Evolutionary conservation across 2,329 filamentous ascomycete genomes (phyloP).

Genomic region (Cercospora sp.): DNA sequence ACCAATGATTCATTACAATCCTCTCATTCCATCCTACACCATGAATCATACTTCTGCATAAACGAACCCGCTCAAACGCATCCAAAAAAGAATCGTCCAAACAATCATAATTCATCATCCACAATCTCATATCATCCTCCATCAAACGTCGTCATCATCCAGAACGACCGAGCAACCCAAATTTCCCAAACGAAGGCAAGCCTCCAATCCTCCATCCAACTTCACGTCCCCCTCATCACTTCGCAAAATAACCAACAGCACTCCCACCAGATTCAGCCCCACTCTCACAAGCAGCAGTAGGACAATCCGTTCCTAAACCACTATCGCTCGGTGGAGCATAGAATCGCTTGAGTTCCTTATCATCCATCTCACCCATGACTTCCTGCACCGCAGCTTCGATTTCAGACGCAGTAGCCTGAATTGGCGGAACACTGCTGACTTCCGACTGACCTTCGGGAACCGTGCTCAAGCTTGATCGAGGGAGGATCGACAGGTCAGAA

Average conservation of each 20-base stretch:
- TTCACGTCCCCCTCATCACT: background rate
- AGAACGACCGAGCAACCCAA: background rate
- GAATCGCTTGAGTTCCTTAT: conserved; percentile 25
- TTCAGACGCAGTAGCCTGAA: conserved; percentile 22
- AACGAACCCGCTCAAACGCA: background rate
- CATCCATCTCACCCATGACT: conserved; percentile 25
- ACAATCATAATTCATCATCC: background rate
- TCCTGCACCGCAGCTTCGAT: conserved; percentile 23
- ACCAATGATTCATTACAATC: background rate
- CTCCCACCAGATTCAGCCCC: background rate
- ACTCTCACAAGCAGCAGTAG: conserved; percentile 31
- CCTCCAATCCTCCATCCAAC: background rate
- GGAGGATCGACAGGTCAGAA: conserved; percentile 18
- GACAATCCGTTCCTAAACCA: conserved; percentile 43
- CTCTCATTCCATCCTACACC: background rate
- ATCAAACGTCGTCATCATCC: background rate
- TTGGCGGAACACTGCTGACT: conserved; percentile 18
- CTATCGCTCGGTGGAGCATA: conserved; percentile 42
- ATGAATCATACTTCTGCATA: background rate
- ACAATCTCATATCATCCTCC: background rate
- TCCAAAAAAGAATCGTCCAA: background rate
- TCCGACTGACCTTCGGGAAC: conserved; percentile 37
- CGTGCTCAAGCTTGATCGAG: conserved; percentile 14
- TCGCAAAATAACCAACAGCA: conserved; percentile 9
- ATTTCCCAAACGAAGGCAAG: background rate